phyloP scores from a whole-genome alignment of 139 green algal species.

The Auxenochlorella pyrenoidosa region DNA sequence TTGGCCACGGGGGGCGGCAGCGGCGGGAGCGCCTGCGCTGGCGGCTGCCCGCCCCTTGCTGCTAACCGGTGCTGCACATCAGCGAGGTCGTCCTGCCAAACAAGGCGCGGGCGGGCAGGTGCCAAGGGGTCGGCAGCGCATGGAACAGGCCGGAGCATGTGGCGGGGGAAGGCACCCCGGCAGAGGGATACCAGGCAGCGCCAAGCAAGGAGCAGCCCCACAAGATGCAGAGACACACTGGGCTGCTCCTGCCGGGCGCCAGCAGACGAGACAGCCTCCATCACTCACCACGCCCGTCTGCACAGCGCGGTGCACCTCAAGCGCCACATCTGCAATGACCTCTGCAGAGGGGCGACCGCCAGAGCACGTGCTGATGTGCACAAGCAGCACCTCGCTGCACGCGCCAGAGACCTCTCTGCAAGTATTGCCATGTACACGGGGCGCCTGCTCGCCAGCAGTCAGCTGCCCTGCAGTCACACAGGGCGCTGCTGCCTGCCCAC shows the following conservation, averaged over 20 bases:
- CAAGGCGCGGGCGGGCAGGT: no score
- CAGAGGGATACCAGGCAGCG: not conserved
- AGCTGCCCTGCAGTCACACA: not conserved
- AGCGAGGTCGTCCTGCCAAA: constrained; percentile 40
- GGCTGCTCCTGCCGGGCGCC: no score
- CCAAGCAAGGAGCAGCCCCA: not conserved
- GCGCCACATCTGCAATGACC: constrained; percentile 64
- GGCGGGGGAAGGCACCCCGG: no score
- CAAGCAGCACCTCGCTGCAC: no score
- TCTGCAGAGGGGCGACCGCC: constrained; percentile 30
- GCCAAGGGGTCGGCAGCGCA: no score
- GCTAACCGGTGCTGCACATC: constrained; percentile 14
- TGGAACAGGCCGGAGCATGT: not conserved
- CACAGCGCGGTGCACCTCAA: constrained; percentile 68
- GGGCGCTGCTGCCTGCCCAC: no score
- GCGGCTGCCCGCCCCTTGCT: not conserved
- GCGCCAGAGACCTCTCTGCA: not conserved
- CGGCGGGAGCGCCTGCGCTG: not conserved
- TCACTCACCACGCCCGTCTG: constrained; percentile 37
- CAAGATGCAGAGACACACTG: not conserved
- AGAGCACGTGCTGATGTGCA: not conserved
- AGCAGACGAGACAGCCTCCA: not conserved
- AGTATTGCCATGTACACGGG: not conserved
- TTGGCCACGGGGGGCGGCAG: constrained; percentile 41
- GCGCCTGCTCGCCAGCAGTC: no score